Evolutionary conservation across 2,329 filamentous ascomycete species (phyloP), one percentile per base, ranked within the genome.

Genomic region (Delphinella strobiligena): DNA sequence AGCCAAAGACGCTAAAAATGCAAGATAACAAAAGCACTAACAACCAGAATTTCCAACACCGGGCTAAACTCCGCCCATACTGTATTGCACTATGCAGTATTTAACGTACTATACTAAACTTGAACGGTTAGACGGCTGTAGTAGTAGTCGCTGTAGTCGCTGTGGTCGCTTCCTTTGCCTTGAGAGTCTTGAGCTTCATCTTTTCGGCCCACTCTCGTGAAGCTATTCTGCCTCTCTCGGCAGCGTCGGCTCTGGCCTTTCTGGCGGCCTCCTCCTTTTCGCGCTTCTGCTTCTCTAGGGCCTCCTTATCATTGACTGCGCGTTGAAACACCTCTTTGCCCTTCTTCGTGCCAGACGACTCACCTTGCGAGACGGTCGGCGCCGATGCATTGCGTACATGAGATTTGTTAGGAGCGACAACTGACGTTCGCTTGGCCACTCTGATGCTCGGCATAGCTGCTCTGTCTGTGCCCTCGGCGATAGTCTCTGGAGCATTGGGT

Each of bases 181-280:
- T 18, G n/a, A 18, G 9, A 2, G 29, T 24, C 55, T 50, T 56
- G 38, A 35, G 31, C 46, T 54, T 61, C 55, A 65, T 61, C 56
- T 61, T 64, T 54, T 67, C 64, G 4, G 67, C 67, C 67, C 67
- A 71, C 50, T 68, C 65, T 9, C 66, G 47, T 48, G 61, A 64
- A 29, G 60, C 54, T 31, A 58, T 55, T 12, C 67, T 49, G 1
- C 65, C 60, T 4, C 65, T 47, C 51, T 68, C 66, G 0, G 66
- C 62, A 5, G 67, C 67, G 19, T 62, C 62, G 1, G 58, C 61
- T 22, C 67, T 53, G 16, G 67, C 67, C 45, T 56, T 59, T 51
- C 61, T 65, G 0, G 65, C 62, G 2, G 64, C 65, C 12, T 68
- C 66, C 44, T 69, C 67, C 45, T 68, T 69, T 37, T 63, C 64